phyloP scores from a whole-genome alignment of 2,329 filamentous ascomycete species.

The Gnomoniopsis sp. region DNA sequence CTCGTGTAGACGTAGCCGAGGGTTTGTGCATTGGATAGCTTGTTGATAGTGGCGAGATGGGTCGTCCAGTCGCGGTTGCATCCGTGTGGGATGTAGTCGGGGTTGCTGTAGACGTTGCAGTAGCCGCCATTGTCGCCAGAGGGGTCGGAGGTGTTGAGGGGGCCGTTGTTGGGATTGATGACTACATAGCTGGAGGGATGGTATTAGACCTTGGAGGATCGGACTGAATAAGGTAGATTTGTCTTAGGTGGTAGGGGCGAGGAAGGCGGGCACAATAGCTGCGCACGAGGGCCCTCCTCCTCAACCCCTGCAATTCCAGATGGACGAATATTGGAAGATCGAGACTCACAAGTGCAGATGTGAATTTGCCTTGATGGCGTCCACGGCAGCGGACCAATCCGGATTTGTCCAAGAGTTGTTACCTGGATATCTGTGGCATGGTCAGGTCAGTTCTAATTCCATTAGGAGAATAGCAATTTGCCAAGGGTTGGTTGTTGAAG shows the following conservation, averaged over 20 bases:
- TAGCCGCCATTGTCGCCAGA: slow-evolving; percentile 13
- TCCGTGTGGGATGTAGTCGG: slow-evolving; percentile 17
- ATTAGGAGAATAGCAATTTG: no score
- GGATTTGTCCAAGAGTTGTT: slow-evolving; percentile 17
- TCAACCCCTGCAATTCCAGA: no score
- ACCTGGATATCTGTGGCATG: no score
- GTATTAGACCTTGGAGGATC: no score
- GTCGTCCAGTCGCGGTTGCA: slow-evolving; percentile 22
- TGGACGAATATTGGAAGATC: neutral
- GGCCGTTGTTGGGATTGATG: slow-evolving; percentile 19
- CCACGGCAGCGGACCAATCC: slow-evolving; percentile 15
- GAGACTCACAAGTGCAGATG: slow-evolving; percentile 4
- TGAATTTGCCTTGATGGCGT: slow-evolving; percentile 14
- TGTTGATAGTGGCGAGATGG: slow-evolving; percentile 15
- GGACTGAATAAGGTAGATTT: no score
- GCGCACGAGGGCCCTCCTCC: neutral
- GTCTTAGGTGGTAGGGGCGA: neutral
- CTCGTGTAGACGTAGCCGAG: slow-evolving; percentile 18
- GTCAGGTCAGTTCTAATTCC: no score
- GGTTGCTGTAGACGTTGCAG: slow-evolving; percentile 14
- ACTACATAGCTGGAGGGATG: slow-evolving; percentile 15
- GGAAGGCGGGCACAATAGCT: neutral
- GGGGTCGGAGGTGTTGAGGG: slow-evolving; percentile 15
- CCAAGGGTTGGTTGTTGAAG: no score
- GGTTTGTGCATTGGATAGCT: slow-evolving; percentile 18